Evolutionary conservation across 2,329 filamentous ascomycete genomes (phyloP), one percentile per base, ranked within the genome.

Genomic region (Monosporascus sp.): DNA sequence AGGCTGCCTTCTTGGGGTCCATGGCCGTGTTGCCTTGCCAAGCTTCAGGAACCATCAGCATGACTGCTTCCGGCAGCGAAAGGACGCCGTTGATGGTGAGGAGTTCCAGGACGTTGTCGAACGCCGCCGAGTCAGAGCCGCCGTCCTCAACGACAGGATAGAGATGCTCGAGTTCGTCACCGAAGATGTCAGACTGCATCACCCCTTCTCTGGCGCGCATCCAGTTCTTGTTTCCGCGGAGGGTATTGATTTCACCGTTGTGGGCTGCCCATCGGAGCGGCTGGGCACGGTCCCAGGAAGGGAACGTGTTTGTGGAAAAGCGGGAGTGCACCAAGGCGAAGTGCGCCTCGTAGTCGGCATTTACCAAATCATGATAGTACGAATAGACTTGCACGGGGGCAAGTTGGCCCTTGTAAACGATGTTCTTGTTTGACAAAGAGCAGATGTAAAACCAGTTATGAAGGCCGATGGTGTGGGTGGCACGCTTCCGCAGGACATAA

Each of bases 401-500:
- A 61, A 97, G 80, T 72, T 97, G 94, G 59, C 93, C 93, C 81
- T 97, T 97, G 82, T 97, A 97, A 56, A 97, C 90, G 74, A 97
- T 97, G 78, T 97, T 97, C 76, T 92, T 92, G 85, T 96, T 97
- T 72, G 87, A 94, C 62, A 97, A 77, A 49, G 91, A 96, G 81
- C 93, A 97, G 55, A 97, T 80, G 72, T 97, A 97, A 80, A 97
- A 97, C 93, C 93, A 97, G 74, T 97, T 97, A 74, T 95, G 91
- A 53, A 97, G 82, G 55, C 93, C 92, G 69, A 97, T 94, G 65
- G 91, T 88, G 77, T 97, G 91, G 48, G 92, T 96, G 51, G 92
- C 88, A 66, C 91, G 89, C 81, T 99, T 99, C 69, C 93, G 88
- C 63, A 99, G 83, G 58, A 97, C 82, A 72, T 93, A 99, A 52